Base-by-base conservation (phyloP, 2,329 filamentous ascomycete genomes). In the Colletotrichum sublineola region DNA sequence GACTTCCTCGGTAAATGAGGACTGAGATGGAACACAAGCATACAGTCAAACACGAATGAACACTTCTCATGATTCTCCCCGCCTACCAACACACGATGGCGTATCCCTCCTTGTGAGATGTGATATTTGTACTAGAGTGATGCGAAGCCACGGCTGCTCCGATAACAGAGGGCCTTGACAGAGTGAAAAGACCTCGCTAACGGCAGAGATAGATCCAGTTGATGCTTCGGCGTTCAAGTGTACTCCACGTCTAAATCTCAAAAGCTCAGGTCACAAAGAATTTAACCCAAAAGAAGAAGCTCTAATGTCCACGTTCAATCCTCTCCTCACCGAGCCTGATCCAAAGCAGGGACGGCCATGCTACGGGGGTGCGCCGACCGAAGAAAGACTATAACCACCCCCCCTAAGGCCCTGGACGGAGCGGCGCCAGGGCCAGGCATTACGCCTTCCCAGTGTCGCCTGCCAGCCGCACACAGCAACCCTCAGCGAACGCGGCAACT, bases 401-500 rank as follows among this genome's bases (percentile, higher is more conserved):
- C 33, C 33, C 33, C 20, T 44, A 14, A 38, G 12, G 53, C 33
- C 48, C 58, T 48, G 46, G 46, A 48, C 9, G 8, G 20, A 38
- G 40, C 61, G 57, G 31, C 33, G 31, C 44, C 31, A 52, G 42
- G n/a, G 18, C 48, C 62, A 63, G 62, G 48, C n/a, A 63, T 63
- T 63, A 63, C 62, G 62, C 48, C 62, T 63, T 53, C 61, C 61
- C 48, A 63, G 62, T 55, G 62, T 36, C 62, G 48, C 62, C 62
- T 63, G 24, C 12, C n/a, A 11, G 60, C 60, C 24, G 24, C 63
- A 56, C 15, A 24, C 61, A 46, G 60, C 42, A 14, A 14, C 38
- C 33, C 20, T 24, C 50, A 66, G 52, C 40, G 20, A 46, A 44
- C 24, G 48, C 70, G 71, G 71, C 67, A 73, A 67, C 63, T 71